Evolutionary conservation across 495 filamentous ascomycete species (phyloP).

Genomic region (Penicillium manginii): DNA sequence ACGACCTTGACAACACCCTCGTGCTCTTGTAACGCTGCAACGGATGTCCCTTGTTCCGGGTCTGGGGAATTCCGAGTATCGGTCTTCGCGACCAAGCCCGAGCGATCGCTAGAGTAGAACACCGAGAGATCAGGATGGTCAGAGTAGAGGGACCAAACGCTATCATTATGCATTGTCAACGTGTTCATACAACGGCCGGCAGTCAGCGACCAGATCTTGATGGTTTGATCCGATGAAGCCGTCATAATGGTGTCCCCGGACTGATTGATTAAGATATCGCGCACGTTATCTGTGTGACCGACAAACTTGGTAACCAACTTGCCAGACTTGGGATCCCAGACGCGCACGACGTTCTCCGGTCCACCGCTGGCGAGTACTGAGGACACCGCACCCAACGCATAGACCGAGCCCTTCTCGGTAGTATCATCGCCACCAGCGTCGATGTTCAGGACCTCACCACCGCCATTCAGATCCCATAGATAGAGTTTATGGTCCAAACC

Average conservation of each 20-base stretch:
- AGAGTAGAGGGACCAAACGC: constrained; percentile 95
- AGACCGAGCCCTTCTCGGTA: constrained; percentile 90
- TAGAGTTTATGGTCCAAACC: constrained; percentile 90
- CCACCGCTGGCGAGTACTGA: constrained; percentile 88
- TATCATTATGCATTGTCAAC: constrained; percentile 97
- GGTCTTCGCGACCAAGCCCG: constrained; percentile 91
- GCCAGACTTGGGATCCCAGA: constrained; percentile 92
- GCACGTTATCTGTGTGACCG: constrained; percentile 95
- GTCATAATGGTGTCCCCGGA: constrained; percentile 90
- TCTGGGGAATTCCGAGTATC: constrained; percentile 79
- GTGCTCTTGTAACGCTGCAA: constrained; percentile 89
- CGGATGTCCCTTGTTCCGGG: constrained; percentile 84
- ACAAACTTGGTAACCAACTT: constrained; percentile 94
- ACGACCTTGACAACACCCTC: constrained; percentile 87
- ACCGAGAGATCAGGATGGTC: constrained; percentile 82
- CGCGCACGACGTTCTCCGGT: constrained; percentile 87
- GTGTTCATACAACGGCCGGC: constrained; percentile 97
- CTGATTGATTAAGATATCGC: constrained; percentile 86
- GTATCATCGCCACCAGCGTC: constrained; percentile 77
- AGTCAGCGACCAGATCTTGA: constrained; percentile 96
- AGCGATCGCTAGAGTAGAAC: constrained; percentile 92
- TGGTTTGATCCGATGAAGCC: constrained; percentile 92
- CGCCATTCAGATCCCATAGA: constrained; percentile 90
- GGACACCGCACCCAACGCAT: constrained; percentile 77
- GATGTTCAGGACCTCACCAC: constrained; percentile 82